Percentiles rank a stretch among this genome's conserved stretches.
These are phyloP conservation scores for Geotrichum aggregatum DNA, from an alignment of 1,139 yeast genomes.

Conservation along the genomic window DNA sequence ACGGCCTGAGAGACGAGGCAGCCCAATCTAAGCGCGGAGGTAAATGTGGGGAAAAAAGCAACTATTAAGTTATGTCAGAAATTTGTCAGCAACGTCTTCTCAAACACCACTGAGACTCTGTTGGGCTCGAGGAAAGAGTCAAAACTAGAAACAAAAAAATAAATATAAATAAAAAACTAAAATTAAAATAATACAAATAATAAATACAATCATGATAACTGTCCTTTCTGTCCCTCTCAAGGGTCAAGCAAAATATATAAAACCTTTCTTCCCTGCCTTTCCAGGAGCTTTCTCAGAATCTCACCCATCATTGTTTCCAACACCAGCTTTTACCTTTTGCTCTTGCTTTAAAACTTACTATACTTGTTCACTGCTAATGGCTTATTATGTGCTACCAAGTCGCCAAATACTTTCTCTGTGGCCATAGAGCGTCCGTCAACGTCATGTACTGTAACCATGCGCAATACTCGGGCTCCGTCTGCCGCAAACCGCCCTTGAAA, in stretches of 20 bases:
- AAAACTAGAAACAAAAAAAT: not conserved
- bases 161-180: not conserved
- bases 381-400: slow-evolving; percentile 19
- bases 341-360: no score
- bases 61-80: not conserved
- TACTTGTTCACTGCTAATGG: no score
- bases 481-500: slow-evolving; percentile 19
- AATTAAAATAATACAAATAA: not conserved
- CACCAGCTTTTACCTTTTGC: not conserved
- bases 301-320: not conserved
- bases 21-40: not conserved
- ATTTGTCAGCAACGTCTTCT: not conserved
- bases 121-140: not conserved
- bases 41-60: slow-evolving; percentile 7
- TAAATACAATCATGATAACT: not conserved
- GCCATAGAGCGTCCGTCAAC: slow-evolving; percentile 20
- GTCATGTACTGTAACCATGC: slow-evolving; percentile 20
- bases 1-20: no score
- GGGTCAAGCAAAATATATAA: no score
- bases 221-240: not conserved
- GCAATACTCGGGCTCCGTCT: slow-evolving; percentile 18
- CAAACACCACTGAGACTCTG: not conserved
- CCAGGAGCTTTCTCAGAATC: not conserved
- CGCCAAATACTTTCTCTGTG: slow-evolving; percentile 19
- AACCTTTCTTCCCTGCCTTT: not conserved